Evolutionary conservation across 805 yeast genomes (phyloP), one percentile per base, ranked within the genome.

Genomic region (Yarrowia sp.): DNA sequence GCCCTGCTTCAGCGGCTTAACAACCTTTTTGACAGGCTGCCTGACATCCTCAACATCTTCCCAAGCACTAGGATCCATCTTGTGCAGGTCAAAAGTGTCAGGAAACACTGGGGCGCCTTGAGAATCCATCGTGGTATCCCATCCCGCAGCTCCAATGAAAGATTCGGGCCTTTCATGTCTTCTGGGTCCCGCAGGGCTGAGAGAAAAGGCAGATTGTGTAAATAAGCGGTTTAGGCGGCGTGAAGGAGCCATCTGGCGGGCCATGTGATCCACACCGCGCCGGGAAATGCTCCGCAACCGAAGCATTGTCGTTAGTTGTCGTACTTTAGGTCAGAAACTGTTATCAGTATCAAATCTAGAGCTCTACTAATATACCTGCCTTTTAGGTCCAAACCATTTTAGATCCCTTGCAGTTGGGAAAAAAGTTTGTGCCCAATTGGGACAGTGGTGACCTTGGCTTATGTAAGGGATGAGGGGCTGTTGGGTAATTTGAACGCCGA

Each of bases 21-120:
- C 12, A 11, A 33, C 21, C 28, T 21, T 22, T 30, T 51, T 51
- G n/a, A 9, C 32, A 22, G 41, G 4, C 19, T 21, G 9, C 32
- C 22, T 32, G 14, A 32, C 32, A 24, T 51, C 59, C 59, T 51
- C 59, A 22, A 51, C 59, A 51, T 51, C 59, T 5, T 51, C 59
- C 43, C 44, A 51, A 22, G 43, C 59, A 12, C 22, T 24, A 5
- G 43, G 43, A 24, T 51, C 43, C 28, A 49, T 24, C 19, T 49
- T 49, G 16, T 10, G 16, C 3, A 21, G 38, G 16, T 49, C 56
- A 33, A 49, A 49, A 2, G 56, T 35, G 21, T 35, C 41, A 8
- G 41, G 12, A 21, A 21, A 33, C 14, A 19, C 26, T 0, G 38
- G 38, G 5, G 54, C 38, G 14, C 38, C 38, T 24, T 48, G 54